Evolutionary conservation across 2,329 filamentous ascomycete species (phyloP).

Genomic region (Westerdykella sp.): DNA sequence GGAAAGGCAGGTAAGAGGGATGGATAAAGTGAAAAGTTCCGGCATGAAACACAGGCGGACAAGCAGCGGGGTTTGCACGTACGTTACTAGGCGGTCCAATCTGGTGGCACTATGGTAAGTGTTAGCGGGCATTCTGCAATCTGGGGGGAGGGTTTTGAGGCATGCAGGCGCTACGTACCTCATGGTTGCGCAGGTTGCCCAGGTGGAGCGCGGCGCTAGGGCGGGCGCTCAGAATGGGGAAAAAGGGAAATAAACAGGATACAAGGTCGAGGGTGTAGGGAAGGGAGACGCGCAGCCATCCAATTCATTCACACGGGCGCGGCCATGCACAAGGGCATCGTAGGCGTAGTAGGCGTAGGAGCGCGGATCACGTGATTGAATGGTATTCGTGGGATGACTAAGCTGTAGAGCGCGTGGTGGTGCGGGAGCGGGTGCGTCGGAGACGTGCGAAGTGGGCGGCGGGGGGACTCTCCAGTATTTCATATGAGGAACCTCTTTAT

Average conservation of each 20-base stretch:
- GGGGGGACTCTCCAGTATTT: conserved; percentile 21
- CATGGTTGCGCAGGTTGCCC: conserved; percentile 4
- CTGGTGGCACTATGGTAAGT: conserved; percentile 31
- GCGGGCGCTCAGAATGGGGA: conserved; percentile 5
- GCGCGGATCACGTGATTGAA: conserved; percentile 1
- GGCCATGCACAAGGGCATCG: not conserved
- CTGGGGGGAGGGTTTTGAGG: not conserved
- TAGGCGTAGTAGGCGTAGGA: not conserved
- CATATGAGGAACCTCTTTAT: conserved; percentile 21
- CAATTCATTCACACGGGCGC: not conserved
- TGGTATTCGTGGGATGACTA: conserved; percentile 1
- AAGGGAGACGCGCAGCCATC: not conserved
- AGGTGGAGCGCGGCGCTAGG: conserved; percentile 6
- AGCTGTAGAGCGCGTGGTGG: conserved; percentile 15
- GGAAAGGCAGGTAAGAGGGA: not conserved
- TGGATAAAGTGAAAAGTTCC: not conserved
- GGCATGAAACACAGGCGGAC: not conserved
- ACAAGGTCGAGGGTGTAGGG: conserved; percentile 3
- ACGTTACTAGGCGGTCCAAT: conserved; percentile 37
- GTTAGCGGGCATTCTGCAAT: conserved; percentile 23
- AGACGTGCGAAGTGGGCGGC: conserved; percentile 24
- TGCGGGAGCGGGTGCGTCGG: conserved; percentile 4
- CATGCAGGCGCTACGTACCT: conserved; percentile 23
- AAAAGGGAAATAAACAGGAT: conserved; percentile 1
- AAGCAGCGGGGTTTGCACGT: conserved; percentile 11